Conservation (phyloP, 352 stramenopile genomes). For the Phytophthora tubulina region DNA sequence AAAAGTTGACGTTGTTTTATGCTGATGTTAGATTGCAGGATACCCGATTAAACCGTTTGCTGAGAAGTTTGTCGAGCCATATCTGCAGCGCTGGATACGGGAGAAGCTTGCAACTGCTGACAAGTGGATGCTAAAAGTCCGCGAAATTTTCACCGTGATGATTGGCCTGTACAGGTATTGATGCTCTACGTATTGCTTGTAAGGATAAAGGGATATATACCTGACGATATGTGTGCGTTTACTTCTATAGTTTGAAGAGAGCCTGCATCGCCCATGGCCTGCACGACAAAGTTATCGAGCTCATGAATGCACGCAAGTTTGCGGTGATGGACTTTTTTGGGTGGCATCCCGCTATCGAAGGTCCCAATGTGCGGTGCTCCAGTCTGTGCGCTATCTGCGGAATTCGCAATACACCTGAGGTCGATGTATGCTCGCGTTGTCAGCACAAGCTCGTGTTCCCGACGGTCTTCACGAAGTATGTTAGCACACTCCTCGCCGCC, state of each 20-base stretch:
- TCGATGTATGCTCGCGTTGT: slow-evolving; percentile 63
- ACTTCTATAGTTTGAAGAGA: slow-evolving; percentile 58
- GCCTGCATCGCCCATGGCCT: slow-evolving; percentile 69
- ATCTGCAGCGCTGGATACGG: slow-evolving; percentile 83
- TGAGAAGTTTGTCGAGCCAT: slow-evolving; percentile 78
- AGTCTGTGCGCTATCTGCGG: slow-evolving; percentile 76
- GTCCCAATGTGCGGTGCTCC: slow-evolving; percentile 74
- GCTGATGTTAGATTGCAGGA: slow-evolving; percentile 59
- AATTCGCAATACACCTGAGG: slow-evolving; percentile 79
- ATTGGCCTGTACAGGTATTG: slow-evolving; percentile 79
- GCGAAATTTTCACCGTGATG: slow-evolving; percentile 82
- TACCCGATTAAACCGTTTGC: slow-evolving; percentile 87
- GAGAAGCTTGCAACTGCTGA: slow-evolving; percentile 65
- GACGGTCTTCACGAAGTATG: slow-evolving; percentile 82
- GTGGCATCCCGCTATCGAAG: slow-evolving; percentile 84
- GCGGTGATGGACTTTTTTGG: slow-evolving; percentile 80
- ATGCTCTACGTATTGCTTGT: background rate
- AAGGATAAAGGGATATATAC: slow-evolving; percentile 1
- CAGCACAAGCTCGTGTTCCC: slow-evolving; percentile 74
- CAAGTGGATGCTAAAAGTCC: slow-evolving; percentile 67
- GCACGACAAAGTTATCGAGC: slow-evolving; percentile 55
- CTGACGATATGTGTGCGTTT: background rate
- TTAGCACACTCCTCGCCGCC: slow-evolving; percentile 70
- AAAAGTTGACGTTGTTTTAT: slow-evolving; percentile 13
- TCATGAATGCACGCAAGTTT: slow-evolving; percentile 74